A percentile compares a stretch with the other conserved stretches of the same genome.
Evolutionary conservation across 2,329 filamentous ascomycete species (phyloP).

Genomic region (Pyrenophora tritici-repentis): DNA sequence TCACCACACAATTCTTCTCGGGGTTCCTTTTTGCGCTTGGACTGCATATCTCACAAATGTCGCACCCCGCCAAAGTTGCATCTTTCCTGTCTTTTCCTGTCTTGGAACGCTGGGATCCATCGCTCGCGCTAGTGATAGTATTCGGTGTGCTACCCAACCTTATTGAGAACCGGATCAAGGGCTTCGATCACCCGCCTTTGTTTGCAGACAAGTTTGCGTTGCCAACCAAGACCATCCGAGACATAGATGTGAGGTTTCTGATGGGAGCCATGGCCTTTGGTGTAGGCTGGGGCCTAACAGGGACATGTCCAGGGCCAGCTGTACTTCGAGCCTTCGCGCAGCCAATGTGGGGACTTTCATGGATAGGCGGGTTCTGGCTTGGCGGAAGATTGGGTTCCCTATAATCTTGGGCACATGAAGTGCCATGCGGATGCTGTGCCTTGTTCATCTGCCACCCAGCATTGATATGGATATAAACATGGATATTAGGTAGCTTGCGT

Average conservation of each 20-base stretch:
- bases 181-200: slow-evolving; percentile 45
- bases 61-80: slow-evolving; percentile 56
- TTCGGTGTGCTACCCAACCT: slow-evolving; percentile 57
- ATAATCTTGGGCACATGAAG: neutral
- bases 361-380: slow-evolving; percentile 55
- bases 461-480: too few relatives aligned
- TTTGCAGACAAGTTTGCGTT: slow-evolving; percentile 52
- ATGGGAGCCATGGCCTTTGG: slow-evolving; percentile 56
- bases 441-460: too few relatives aligned
- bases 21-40: slow-evolving; percentile 59
- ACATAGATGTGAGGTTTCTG: slow-evolving; percentile 57
- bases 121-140: slow-evolving; percentile 54
- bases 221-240: slow-evolving; percentile 52
- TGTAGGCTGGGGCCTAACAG: slow-evolving; percentile 57
- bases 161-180: slow-evolving; percentile 29
- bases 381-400: slow-evolving; percentile 34
- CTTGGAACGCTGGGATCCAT: slow-evolving; percentile 55
- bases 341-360: slow-evolving; percentile 54
- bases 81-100: slow-evolving; percentile 55
- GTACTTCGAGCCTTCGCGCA: slow-evolving; percentile 54
- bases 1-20: slow-evolving; percentile 51
- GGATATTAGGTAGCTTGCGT: too few relatives aligned
- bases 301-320: slow-evolving; percentile 59
- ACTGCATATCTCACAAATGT: slow-evolving; percentile 58
- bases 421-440: neutral